These are phyloP conservation scores for Berkeleyomyces rouxiae DNA, from an alignment of 2,329 filamentous ascomycete species.

Conservation along the genomic window DNA sequence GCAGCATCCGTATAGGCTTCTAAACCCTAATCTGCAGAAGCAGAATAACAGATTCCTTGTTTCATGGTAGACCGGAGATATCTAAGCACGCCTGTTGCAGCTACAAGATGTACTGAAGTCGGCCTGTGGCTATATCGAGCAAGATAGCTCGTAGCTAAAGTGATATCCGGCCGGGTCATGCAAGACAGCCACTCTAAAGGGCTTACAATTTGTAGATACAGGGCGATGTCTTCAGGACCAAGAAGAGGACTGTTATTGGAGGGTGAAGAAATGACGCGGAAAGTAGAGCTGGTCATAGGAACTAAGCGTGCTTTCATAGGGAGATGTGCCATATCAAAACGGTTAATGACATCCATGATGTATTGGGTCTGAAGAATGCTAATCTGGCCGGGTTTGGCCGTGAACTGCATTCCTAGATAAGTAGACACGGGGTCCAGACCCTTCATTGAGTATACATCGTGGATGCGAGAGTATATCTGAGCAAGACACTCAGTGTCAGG, in stretches of 20 bases:
- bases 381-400: background rate
- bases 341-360: background rate
- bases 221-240: background rate
- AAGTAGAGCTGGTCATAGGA: background rate
- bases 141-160: background rate
- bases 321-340: background rate
- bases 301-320: background rate
- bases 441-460: background rate
- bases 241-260: background rate
- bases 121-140: background rate
- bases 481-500: background rate
- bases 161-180: background rate
- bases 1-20: background rate
- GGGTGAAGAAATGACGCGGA: background rate
- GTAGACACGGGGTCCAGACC: background rate
- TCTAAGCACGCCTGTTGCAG: background rate
- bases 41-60: background rate
- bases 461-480: background rate
- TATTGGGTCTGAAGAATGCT: background rate
- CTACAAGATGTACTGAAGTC: background rate
- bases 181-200: background rate
- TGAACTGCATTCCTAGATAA: background rate
- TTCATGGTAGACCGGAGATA: background rate
- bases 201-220: background rate
- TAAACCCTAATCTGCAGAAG: background rate